Conservation (phyloP, 2,329 filamentous ascomycete species). For the Phaeophleospora eucalypticola region DNA sequence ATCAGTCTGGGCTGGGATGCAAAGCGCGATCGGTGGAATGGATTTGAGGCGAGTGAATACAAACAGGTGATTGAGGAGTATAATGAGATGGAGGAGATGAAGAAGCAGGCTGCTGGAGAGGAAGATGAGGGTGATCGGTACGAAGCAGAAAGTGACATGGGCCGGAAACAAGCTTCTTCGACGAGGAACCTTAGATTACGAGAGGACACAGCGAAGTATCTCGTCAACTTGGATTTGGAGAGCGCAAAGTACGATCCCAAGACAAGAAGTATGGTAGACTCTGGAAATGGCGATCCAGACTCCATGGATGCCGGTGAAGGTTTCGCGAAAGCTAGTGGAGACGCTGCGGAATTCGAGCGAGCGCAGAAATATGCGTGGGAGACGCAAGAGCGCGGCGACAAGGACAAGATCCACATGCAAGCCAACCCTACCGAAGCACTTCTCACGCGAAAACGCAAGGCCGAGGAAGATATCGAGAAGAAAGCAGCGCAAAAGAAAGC, state of each 20-base stretch:
- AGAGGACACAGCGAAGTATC: slow-evolving; percentile 95
- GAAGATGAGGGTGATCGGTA: slow-evolving; percentile 62
- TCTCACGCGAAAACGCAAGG: slow-evolving; percentile 73
- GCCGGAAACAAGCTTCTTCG: slow-evolving; percentile 82
- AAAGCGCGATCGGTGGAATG: slow-evolving; percentile 96
- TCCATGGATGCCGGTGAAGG: slow-evolving; percentile 87
- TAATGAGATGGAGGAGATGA: slow-evolving; percentile 77
- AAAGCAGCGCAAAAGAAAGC: slow-evolving; percentile 64
- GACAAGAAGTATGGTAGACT: slow-evolving; percentile 66
- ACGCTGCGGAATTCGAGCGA: slow-evolving; percentile 86
- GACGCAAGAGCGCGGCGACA: slow-evolving; percentile 74
- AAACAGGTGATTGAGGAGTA: slow-evolving; percentile 82
- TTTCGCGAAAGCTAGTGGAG: slow-evolving; percentile 81
- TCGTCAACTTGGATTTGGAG: slow-evolving; percentile 90
- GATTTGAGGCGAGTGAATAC: slow-evolving; percentile 89
- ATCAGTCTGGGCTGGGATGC: slow-evolving; percentile 92
- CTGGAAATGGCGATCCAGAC: slow-evolving; percentile 71
- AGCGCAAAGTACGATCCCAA: slow-evolving; percentile 98
- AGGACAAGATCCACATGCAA: slow-evolving; percentile 82
- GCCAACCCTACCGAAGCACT: slow-evolving; percentile 95
- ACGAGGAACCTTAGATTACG: slow-evolving; percentile 86
- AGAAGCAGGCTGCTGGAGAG: slow-evolving; percentile 40
- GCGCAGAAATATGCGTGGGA: slow-evolving; percentile 94
- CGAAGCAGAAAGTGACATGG: slow-evolving; percentile 95
- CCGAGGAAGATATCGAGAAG: slow-evolving; percentile 66